Base-by-base conservation (phyloP, 257 asterid species). In the Nicotiana tabacum region DNA sequence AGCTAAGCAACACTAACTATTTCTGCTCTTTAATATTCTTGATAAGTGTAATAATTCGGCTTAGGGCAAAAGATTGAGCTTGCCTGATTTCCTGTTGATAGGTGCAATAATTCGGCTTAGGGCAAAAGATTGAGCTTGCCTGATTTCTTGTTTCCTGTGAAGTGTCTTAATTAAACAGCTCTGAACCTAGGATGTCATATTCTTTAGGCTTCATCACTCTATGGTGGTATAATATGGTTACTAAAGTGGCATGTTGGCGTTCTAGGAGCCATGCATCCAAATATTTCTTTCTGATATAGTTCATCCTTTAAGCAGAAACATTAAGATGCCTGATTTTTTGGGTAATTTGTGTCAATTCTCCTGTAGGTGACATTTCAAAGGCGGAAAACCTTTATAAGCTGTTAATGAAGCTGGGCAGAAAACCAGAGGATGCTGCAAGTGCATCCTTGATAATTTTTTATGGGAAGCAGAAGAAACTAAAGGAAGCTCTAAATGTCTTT, bases 381-480 rank as follows among this genome's bases (percentile, higher is more conserved):
- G 86, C 90, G 0, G 91, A 86, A 82, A 89, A 88, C 86, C 94
- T 96, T 82, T 88, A 87, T 88, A 86, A 92, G 83, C 81, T 92
- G 32, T 88, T 94, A 90, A 83, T 83, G 48, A 87, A 85, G 74
- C 87, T 82, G 84, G 94, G 94, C 72, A 84, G 87, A 78, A 84
- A 87, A 82, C 86, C 93, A 78, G 92, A 89, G 86, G 90, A 84
- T 87, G 84, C 89, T 82, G 91, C 99, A 78, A 81, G 82, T 83
- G 94, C 94, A 87, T 91, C 97, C 81, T 77, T 94, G 87, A 95
- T 95, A 85, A 87, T 84, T 77, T 84, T 88, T 83, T 95, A 88
- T 55, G 98, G 92, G 74, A 95, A 87, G 87, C 92, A 89, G 82
- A 90, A 89, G 84, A 90, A 88, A 82, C 88, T 94, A 57, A 83